These are phyloP conservation scores for Leccinum arenicola DNA, from an alignment of 768 basidiomycete genomes.

Conservation along the genomic window DNA sequence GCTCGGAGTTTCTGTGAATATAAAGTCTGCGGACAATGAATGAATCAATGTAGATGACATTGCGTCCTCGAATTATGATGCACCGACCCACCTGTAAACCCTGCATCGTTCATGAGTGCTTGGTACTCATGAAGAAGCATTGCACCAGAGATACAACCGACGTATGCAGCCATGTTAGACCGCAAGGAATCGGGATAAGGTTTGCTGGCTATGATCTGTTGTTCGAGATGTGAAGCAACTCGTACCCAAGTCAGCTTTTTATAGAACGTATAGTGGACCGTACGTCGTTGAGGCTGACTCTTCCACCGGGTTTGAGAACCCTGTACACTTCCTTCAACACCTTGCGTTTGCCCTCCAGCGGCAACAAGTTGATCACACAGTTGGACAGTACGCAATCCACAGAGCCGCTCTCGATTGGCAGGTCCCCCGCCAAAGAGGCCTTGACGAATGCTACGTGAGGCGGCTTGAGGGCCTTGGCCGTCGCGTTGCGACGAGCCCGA, in stretches of 20 bases:
- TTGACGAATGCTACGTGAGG: slow-evolving; percentile 51
- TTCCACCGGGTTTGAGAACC: slow-evolving; percentile 54
- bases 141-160: slow-evolving; percentile 49
- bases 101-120: slow-evolving; percentile 35
- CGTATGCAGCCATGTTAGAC: slow-evolving; percentile 39
- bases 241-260: not conserved
- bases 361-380: slow-evolving; percentile 53
- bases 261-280: slow-evolving; percentile 5
- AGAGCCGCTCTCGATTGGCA: slow-evolving; percentile 47
- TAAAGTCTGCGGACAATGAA: slow-evolving; percentile 32
- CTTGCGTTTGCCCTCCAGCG: slow-evolving; percentile 38
- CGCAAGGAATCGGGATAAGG: slow-evolving; percentile 41
- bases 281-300: slow-evolving; percentile 53
- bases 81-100: slow-evolving; percentile 38
- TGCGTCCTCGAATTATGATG: not conserved
- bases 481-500: slow-evolving; percentile 46
- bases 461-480: slow-evolving; percentile 38
- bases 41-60: not conserved
- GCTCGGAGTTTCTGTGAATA: slow-evolving; percentile 39
- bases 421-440: slow-evolving; percentile 37
- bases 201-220: slow-evolving; percentile 47
- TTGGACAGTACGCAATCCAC: slow-evolving; percentile 59
- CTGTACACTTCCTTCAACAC: slow-evolving; percentile 47
- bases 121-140: slow-evolving; percentile 39
- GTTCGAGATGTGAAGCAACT: not conserved